Evolutionary conservation across 23 red algal genomes (phyloP).

Genomic region (Gracilaria vermiculophylla): DNA sequence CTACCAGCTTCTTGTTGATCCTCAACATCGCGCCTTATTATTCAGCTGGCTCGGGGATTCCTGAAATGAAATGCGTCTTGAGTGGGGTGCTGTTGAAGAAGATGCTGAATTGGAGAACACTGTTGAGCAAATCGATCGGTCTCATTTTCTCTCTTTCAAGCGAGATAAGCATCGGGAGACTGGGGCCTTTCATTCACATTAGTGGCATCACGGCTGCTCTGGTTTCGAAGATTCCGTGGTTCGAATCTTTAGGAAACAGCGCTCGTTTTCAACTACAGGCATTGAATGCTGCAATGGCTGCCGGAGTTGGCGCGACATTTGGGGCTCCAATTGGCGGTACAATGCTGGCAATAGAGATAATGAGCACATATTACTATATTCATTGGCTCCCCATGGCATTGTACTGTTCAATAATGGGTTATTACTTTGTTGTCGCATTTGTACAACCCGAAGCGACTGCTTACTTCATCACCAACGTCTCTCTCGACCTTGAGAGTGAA

Average conservation of each 20-base stretch:
- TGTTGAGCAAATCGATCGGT: constrained; percentile 68
- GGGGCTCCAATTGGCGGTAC: constrained; percentile 82
- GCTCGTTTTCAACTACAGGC: constrained; percentile 62
- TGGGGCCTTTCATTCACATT: constrained; percentile 89
- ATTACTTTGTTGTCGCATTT: constrained; percentile 49
- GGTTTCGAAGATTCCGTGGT: constrained; percentile 26
- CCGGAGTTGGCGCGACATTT: constrained; percentile 83
- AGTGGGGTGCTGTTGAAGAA: constrained; percentile 59
- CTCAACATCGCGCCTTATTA: constrained; percentile 39
- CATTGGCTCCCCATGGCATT: constrained; percentile 79
- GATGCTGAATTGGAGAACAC: constrained; percentile 67
- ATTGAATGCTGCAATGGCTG: constrained; percentile 73
- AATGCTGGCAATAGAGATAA: constrained; percentile 82
- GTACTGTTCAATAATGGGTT: constrained; percentile 71
- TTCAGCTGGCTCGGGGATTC: constrained; percentile 83
- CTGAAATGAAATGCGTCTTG: constrained; percentile 91
- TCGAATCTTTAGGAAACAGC: constrained; percentile 30
- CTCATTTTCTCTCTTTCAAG: constrained; percentile 71
- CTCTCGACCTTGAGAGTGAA: constrained; percentile 43
- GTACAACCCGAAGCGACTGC: constrained; percentile 27
- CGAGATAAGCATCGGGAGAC: constrained; percentile 75
- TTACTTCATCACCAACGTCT: constrained; percentile 45
- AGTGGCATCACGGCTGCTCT: constrained; percentile 54
- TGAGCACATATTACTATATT: constrained; percentile 66
- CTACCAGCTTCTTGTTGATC: constrained; percentile 45